Evolutionary conservation across 441 rosid genomes (phyloP).

Genomic region (California macrophylla): DNA sequence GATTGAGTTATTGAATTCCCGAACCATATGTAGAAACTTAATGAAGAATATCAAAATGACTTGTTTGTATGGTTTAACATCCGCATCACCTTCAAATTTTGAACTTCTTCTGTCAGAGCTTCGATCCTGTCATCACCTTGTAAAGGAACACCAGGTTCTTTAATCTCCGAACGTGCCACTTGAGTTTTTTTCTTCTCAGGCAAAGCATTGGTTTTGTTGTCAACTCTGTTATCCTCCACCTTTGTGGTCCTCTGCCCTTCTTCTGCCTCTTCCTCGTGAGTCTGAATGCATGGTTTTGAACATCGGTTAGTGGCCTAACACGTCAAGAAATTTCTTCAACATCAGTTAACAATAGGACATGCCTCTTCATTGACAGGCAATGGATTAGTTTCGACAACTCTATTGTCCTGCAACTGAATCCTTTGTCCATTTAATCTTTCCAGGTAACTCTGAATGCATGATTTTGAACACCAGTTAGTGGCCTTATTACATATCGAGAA

Average conservation of each 20-base stretch:
- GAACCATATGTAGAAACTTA: not conserved
- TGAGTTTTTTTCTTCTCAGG: not conserved
- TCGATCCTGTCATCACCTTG: not conserved
- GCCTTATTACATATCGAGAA: not conserved
- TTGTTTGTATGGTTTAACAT: not conserved
- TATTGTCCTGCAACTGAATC: not conserved
- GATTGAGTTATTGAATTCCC: not conserved
- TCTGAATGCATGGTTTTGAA: not conserved
- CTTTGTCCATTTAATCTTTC: not conserved
- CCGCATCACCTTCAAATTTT: not conserved
- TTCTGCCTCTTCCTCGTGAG: not conserved
- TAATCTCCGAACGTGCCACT: not conserved
- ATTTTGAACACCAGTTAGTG: conserved; percentile 2
- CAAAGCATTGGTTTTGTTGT: not conserved
- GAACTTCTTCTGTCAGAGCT: not conserved
- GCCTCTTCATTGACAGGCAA: not conserved
- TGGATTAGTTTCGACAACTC: not conserved
- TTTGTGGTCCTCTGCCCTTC: not conserved
- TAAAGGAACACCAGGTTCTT: not conserved
- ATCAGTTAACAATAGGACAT: conserved; percentile 1
- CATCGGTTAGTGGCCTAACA: not conserved
- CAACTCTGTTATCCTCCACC: not conserved
- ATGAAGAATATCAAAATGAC: not conserved
- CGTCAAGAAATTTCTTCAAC: not conserved
- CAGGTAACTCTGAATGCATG: not conserved